These are phyloP conservation scores for Leishmania lainsoni DNA, from an alignment of 208 protist species.

Conservation along the genomic window DNA sequence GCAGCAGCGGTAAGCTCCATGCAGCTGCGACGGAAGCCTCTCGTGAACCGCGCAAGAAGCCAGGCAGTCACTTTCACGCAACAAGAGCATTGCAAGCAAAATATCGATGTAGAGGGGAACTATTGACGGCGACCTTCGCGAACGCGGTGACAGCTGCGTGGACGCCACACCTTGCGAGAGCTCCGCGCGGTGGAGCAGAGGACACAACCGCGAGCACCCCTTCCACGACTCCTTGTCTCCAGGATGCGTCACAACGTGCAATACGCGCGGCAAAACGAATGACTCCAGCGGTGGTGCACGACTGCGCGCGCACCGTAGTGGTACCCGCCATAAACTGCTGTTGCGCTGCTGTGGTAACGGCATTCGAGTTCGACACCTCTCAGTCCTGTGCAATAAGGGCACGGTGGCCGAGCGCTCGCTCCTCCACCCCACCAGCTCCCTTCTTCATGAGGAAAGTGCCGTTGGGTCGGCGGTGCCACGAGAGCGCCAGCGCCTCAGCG, in stretches of 20 bases:
- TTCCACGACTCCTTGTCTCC: not conserved
- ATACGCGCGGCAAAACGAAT: not conserved
- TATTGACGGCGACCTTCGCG: not conserved
- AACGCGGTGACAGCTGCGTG: not conserved
- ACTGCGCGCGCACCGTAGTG: not conserved
- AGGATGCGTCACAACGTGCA: not conserved
- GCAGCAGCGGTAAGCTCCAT: not conserved
- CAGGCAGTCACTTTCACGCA: not conserved
- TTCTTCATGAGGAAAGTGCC: conserved; percentile 1
- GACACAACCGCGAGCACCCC: not conserved
- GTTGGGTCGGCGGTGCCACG: not conserved
- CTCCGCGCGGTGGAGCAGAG: not conserved
- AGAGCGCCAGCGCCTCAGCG: not conserved
- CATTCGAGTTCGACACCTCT: not conserved
- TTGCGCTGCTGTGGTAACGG: not conserved
- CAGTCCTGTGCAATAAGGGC: not conserved
- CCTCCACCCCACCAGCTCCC: not conserved
- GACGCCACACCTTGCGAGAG: not conserved
- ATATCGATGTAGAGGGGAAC: not conserved
- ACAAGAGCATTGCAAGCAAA: not conserved
- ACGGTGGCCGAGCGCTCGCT: not conserved
- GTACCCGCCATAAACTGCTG: not conserved
- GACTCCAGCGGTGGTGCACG: not conserved
- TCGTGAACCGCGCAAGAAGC: not conserved
- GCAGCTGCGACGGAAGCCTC: not conserved